Percentiles rank a stretch among this genome's conserved stretches.
phyloP scores from a whole-genome alignment of 495 filamentous ascomycete genomes.

The Podospora bellae-mahoneyi region DNA sequence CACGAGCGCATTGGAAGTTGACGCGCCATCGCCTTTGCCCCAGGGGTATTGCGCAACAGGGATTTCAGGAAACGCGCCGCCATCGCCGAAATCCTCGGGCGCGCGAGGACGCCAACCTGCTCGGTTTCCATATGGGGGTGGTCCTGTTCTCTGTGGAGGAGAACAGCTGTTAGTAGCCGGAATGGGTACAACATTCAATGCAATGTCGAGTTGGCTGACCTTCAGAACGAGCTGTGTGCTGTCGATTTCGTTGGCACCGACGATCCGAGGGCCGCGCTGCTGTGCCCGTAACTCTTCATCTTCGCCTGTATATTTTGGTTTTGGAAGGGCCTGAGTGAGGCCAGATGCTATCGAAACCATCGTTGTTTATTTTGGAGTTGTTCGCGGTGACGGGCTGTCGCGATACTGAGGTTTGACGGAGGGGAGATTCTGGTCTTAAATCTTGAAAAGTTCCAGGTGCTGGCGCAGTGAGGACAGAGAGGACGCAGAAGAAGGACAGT shows the following conservation, averaged over 20 bases:
- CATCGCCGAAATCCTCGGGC: slow-evolving; percentile 91
- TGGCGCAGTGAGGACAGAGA: not conserved
- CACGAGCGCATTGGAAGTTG: slow-evolving; percentile 80
- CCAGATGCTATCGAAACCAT: slow-evolving; percentile 74
- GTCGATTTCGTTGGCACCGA: slow-evolving; percentile 73
- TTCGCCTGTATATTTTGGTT: slow-evolving; percentile 83
- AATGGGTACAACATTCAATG: not conserved
- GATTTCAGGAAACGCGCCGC: slow-evolving; percentile 94
- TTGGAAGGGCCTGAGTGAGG: slow-evolving; percentile 78
- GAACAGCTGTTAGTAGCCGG: slow-evolving; percentile 15
- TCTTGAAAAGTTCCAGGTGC: slow-evolving; percentile 27
- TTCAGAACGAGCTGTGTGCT: slow-evolving; percentile 84
- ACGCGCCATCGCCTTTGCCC: slow-evolving; percentile 69
- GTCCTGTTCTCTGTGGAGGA: slow-evolving; percentile 65
- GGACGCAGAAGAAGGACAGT: slow-evolving; percentile 9
- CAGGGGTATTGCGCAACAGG: slow-evolving; percentile 93
- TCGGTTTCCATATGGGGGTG: slow-evolving; percentile 81
- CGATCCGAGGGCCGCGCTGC: slow-evolving; percentile 71
- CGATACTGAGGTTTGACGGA: slow-evolving; percentile 18
- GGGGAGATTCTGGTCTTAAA: slow-evolving; percentile 19
- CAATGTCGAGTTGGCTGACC: slow-evolving; percentile 44
- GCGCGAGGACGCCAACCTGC: slow-evolving; percentile 82
- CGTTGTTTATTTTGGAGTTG: not conserved
- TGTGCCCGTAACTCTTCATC: slow-evolving; percentile 76
- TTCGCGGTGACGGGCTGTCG: not conserved